Percentiles rank a stretch among this genome's conserved stretches.
These are phyloP conservation scores for Kandelia obovata DNA, from an alignment of 345 rosid genomes.

Conservation along the genomic window DNA sequence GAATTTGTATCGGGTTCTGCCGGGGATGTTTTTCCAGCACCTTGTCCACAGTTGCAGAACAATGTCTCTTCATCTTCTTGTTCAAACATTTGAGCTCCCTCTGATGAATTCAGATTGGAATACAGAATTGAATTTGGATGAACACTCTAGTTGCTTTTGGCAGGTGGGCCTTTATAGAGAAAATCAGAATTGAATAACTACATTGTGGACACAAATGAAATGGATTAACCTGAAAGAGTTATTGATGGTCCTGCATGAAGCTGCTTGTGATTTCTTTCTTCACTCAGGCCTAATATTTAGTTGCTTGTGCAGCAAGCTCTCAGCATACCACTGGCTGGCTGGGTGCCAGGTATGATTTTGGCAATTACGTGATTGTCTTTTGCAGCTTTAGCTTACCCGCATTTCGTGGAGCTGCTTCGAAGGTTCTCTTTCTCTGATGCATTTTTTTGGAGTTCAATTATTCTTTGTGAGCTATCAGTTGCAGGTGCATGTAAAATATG, in stretches of 20 bases:
- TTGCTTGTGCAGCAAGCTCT: background rate
- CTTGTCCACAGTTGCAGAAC: slow-evolving; percentile 64
- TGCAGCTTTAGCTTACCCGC: slow-evolving; percentile 1
- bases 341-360: background rate
- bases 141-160: background rate
- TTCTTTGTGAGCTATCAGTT: background rate
- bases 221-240: background rate
- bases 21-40: slow-evolving; percentile 47
- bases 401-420: background rate
- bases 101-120: background rate
- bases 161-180: background rate
- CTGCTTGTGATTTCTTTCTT: slow-evolving; percentile 5
- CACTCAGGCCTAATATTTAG: background rate
- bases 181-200: slow-evolving; percentile 3
- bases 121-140: background rate
- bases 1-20: slow-evolving; percentile 72
- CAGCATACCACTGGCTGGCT: background rate
- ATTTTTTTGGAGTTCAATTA: background rate
- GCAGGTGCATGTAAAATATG: too few species aligned
- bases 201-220: background rate
- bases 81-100: slow-evolving; percentile 20
- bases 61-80: slow-evolving; percentile 44
- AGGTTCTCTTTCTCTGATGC: background rate
- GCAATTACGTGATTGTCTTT: background rate
- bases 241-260: background rate